phyloP scores from a whole-genome alignment of 106 monocot genomes.

The Allium sativum region DNA sequence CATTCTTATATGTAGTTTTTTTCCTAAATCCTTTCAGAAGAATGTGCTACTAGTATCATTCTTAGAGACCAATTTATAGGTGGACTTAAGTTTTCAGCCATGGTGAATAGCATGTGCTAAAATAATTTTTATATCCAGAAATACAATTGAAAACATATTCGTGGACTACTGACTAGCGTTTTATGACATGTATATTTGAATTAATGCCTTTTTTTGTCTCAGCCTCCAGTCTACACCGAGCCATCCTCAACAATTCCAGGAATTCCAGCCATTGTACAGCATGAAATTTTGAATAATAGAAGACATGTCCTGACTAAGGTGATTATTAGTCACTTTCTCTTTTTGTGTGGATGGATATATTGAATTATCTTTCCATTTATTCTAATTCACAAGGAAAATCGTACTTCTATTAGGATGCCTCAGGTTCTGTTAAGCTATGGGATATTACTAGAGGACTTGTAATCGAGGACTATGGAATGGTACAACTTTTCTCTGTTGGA shows the following conservation, averaged over 20 bases:
- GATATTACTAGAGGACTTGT: constrained; percentile 85
- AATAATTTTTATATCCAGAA: no score
- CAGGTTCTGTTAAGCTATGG: constrained; percentile 87
- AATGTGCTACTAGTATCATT: no score
- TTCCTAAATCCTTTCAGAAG: no score
- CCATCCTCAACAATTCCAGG: constrained; percentile 72
- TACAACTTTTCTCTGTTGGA: constrained; percentile 8
- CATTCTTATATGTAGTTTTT: no score
- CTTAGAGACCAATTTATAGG: no score
- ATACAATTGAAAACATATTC: no score
- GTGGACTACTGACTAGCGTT: no score
- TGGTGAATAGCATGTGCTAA: no score
- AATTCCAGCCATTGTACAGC: constrained; percentile 71
- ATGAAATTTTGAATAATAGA: constrained; percentile 95
- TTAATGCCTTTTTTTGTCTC: constrained; percentile 6
- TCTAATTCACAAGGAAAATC: constrained; percentile 1
- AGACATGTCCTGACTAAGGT: constrained; percentile 97
- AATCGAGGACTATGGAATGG: constrained; percentile 88
- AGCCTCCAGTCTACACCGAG: constrained; percentile 79
- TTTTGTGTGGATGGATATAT: not conserved
- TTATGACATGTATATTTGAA: no score
- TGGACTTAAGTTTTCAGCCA: no score
- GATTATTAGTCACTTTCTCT: constrained; percentile 10
- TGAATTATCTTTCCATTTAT: not conserved
- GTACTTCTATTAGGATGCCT: constrained; percentile 48